Evolutionary conservation across 208 protist species (phyloP).

Genomic region (Crithidia brevicula): DNA sequence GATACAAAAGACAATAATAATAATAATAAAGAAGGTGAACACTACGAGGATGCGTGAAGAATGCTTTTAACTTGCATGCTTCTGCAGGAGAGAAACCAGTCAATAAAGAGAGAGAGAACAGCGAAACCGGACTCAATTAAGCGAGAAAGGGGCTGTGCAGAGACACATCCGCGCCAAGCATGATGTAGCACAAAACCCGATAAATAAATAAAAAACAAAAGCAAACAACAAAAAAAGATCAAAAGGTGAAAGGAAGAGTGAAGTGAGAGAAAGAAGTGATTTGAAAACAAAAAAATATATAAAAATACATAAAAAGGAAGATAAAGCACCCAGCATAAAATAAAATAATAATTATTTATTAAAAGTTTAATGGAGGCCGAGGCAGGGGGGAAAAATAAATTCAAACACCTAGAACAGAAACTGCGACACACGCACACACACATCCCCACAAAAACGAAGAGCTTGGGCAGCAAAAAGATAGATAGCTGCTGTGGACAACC

Average conservation of each 20-base stretch:
- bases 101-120: no score
- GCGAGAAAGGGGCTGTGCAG: no score
- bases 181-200: neutral
- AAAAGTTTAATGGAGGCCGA: neutral
- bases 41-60: no score
- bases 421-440: no score
- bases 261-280: neutral
- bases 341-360: neutral
- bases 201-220: slow-evolving; percentile 4
- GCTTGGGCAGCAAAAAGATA: no score
- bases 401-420: neutral
- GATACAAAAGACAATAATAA: neutral
- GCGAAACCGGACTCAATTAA: no score
- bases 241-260: slow-evolving; percentile 7
- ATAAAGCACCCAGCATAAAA: neutral
- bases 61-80: no score
- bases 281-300: neutral
- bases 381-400: neutral
- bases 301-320: neutral
- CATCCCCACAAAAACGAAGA: no score
- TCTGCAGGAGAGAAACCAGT: no score
- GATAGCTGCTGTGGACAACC: no score
- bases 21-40: no score
- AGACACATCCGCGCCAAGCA: neutral
- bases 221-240: slow-evolving; percentile 1